These are phyloP conservation scores for Porphyrellus cyaneotinctus DNA, from an alignment of 768 basidiomycete species.

Conservation along the genomic window DNA sequence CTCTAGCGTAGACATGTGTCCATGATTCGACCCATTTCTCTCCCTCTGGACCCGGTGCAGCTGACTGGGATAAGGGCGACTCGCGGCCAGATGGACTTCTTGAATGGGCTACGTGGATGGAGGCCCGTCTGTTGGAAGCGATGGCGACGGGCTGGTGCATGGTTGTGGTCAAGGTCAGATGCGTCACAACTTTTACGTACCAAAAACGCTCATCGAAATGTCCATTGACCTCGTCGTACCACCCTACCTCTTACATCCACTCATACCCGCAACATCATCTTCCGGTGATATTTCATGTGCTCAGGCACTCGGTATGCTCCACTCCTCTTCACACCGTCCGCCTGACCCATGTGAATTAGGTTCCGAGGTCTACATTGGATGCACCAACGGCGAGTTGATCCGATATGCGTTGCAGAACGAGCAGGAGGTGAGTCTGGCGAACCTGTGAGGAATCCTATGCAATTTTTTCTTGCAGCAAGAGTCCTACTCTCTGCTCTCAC, in stretches of 20 bases:
- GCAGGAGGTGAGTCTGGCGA: constrained; percentile 35
- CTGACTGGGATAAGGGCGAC: constrained; percentile 16
- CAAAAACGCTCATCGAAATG: constrained; percentile 12
- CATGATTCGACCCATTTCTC: constrained; percentile 58
- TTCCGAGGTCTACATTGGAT: constrained; percentile 83
- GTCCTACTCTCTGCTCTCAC: constrained; percentile 63
- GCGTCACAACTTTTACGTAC: constrained; percentile 16
- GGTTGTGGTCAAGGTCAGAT: not conserved
- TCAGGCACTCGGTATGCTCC: constrained; percentile 52
- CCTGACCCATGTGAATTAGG: constrained; percentile 39
- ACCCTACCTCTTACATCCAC: constrained; percentile 54
- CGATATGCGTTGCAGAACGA: constrained; percentile 71
- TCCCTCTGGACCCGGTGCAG: constrained; percentile 29
- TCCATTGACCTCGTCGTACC: constrained; percentile 45
- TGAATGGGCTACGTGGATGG: constrained; percentile 15
- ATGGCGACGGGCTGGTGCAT: constrained; percentile 15
- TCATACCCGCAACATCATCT: constrained; percentile 39
- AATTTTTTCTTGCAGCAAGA: constrained; percentile 38
- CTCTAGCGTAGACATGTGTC: constrained; percentile 53
- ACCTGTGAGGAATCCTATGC: not conserved
- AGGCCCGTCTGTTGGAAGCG: constrained; percentile 17
- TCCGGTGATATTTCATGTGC: constrained; percentile 36
- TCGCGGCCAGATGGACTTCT: constrained; percentile 15
- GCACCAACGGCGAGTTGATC: constrained; percentile 78
- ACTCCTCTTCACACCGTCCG: not conserved